Conservation (phyloP, 805 yeast genomes). For the Tetrapisispora phaffii region DNA sequence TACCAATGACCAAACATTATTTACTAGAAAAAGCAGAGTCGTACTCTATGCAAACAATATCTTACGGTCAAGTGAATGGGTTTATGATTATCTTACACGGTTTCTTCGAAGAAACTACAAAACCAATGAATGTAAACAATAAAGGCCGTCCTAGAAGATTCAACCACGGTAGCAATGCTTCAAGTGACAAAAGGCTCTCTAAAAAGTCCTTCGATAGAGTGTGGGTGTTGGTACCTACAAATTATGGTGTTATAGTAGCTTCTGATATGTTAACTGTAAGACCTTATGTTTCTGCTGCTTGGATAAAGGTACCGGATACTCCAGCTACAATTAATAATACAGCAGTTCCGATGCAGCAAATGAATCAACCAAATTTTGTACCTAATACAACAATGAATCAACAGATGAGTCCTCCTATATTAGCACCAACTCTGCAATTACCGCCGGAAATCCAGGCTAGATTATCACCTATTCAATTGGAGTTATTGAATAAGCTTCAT, state of each 20-base stretch:
- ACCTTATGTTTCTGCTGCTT: constrained; percentile 48
- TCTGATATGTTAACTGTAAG: constrained; percentile 72
- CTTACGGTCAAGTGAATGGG: constrained; percentile 63
- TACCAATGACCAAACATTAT: constrained; percentile 76
- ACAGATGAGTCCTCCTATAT: neutral
- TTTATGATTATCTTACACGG: constrained; percentile 79
- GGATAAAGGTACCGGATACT: constrained; percentile 31
- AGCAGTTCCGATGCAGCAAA: neutral
- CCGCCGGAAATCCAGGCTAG: constrained; percentile 47
- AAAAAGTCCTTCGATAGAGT: constrained; percentile 79
- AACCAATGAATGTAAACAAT: constrained; percentile 32
- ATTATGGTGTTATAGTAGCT: constrained; percentile 66
- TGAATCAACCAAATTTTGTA: neutral
- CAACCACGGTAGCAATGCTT: constrained; percentile 24
- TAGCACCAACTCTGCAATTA: constrained; percentile 32
- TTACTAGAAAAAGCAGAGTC: constrained; percentile 50
- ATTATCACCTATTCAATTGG: constrained; percentile 48
- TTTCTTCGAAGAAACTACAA: constrained; percentile 57
- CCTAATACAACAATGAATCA: neutral
- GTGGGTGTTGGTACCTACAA: constrained; percentile 63
- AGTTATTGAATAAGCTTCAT: constrained; percentile 53
- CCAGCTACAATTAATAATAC: constrained; percentile 3
- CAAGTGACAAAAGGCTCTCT: constrained; percentile 32
- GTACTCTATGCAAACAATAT: constrained; percentile 71
- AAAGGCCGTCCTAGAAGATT: constrained; percentile 17